Conservation (phyloP, 306 rosid genomes). For the Mimosa bimucronata region DNA sequence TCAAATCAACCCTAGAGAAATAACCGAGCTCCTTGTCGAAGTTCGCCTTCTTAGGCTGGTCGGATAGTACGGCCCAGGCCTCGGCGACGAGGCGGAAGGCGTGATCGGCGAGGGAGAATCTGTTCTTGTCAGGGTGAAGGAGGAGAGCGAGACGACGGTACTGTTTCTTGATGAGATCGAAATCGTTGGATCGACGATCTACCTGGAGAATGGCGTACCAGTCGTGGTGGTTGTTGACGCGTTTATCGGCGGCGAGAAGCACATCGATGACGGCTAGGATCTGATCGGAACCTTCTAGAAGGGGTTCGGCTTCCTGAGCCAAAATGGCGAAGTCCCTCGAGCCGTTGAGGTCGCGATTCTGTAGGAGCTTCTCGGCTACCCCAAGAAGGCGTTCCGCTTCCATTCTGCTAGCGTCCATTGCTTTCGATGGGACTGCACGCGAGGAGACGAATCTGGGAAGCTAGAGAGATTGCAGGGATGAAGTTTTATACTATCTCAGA, state of each 20-base stretch:
- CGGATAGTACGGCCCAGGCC: slow-evolving; percentile 84
- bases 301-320: slow-evolving; percentile 91
- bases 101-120: slow-evolving; percentile 64
- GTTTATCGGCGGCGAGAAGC: slow-evolving; percentile 73
- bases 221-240: slow-evolving; percentile 74
- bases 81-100: slow-evolving; percentile 89
- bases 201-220: slow-evolving; percentile 86
- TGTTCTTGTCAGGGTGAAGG: slow-evolving; percentile 88
- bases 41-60: slow-evolving; percentile 54
- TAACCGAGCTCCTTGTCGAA: slow-evolving; percentile 68
- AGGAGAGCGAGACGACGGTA: slow-evolving; percentile 89
- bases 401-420: slow-evolving; percentile 44
- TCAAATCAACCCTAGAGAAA: slow-evolving; percentile 56
- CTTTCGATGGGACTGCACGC: neutral
- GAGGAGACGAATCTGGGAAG: neutral
- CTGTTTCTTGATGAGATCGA: slow-evolving; percentile 68
- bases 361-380: slow-evolving; percentile 77
- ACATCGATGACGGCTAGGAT: slow-evolving; percentile 87
- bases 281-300: slow-evolving; percentile 92
- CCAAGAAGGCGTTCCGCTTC: slow-evolving; percentile 89
- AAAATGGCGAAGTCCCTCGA: slow-evolving; percentile 77
- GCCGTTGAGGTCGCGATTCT: slow-evolving; percentile 75
- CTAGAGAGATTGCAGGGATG: neutral
- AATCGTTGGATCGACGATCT: slow-evolving; percentile 68
- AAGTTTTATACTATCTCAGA: no score